A percentile compares a stretch with the other conserved stretches of the same genome.
Evolutionary conservation across 2,329 filamentous ascomycete genomes (phyloP).

Genomic region (Cyclaneusma minus): DNA sequence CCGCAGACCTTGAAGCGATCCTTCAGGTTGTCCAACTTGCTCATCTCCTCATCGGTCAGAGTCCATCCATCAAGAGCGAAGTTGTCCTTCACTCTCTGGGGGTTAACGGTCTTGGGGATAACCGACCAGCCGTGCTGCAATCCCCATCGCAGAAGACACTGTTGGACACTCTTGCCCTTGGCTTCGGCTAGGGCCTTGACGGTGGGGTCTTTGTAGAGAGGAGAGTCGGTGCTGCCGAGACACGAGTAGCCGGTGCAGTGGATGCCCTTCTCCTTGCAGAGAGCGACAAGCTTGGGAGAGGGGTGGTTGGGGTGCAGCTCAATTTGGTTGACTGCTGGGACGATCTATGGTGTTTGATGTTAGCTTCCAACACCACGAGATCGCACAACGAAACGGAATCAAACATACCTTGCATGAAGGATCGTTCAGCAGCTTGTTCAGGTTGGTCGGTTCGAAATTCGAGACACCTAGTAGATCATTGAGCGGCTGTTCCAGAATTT

Average conservation of each 20-base stretch:
- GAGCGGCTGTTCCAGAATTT: no score
- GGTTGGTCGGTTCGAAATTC: slow-evolving; percentile 70
- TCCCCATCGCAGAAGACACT: slow-evolving; percentile 69
- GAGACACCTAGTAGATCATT: no score
- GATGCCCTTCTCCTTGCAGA: slow-evolving; percentile 58
- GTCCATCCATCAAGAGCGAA: slow-evolving; percentile 57
- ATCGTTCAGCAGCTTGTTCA: slow-evolving; percentile 61
- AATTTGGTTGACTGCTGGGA: slow-evolving; percentile 64
- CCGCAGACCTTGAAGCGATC: slow-evolving; percentile 74
- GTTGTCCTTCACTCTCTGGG: slow-evolving; percentile 60
- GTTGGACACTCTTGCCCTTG: slow-evolving; percentile 56
- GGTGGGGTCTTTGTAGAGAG: slow-evolving; percentile 49
- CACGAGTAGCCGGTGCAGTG: slow-evolving; percentile 63
- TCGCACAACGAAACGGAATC: neutral
- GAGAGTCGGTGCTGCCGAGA: slow-evolving; percentile 56
- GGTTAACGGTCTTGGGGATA: slow-evolving; percentile 71
- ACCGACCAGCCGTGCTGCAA: slow-evolving; percentile 68
- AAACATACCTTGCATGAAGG: slow-evolving; percentile 39
- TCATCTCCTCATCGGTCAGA: slow-evolving; percentile 57
- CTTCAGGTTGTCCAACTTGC: slow-evolving; percentile 48
- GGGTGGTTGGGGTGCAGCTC: slow-evolving; percentile 72
- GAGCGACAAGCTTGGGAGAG: slow-evolving; percentile 62
- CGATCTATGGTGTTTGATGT: slow-evolving; percentile 21
- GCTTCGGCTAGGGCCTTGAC: slow-evolving; percentile 45
- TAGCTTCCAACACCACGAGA: neutral